These are phyloP conservation scores for Alternaria ethzedia DNA, from an alignment of 2,329 filamentous ascomycete species.

Conservation along the genomic window DNA sequence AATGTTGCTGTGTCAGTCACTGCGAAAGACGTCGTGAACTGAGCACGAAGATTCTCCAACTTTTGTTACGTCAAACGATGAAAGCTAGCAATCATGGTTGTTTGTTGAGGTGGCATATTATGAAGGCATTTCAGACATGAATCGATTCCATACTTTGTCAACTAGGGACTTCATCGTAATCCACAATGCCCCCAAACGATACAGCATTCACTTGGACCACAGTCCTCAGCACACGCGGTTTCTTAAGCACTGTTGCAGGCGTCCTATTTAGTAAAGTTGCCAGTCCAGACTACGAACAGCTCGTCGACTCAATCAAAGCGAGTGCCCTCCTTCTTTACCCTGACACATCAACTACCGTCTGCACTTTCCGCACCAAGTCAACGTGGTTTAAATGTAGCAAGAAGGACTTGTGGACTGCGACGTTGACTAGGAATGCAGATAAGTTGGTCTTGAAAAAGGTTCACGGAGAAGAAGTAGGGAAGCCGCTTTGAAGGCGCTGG, in stretches of 20 bases:
- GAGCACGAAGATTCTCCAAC: background rate
- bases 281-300: background rate
- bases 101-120: background rate
- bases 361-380: background rate
- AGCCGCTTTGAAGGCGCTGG: background rate
- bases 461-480: background rate
- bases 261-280: background rate
- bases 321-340: background rate
- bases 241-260: background rate
- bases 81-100: background rate
- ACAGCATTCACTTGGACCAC: background rate
- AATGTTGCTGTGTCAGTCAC: background rate
- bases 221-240: background rate
- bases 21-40: background rate
- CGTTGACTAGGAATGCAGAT: background rate
- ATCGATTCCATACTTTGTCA: too few species aligned
- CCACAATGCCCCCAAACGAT: background rate
- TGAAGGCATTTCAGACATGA: background rate
- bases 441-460: background rate
- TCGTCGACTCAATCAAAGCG: background rate
- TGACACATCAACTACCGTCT: background rate
- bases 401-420: background rate
- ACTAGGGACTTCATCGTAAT: rapidly evolving
- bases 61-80: background rate
- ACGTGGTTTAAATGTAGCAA: background rate